phyloP scores from a whole-genome alignment of 345 rosid species.

The Melaleuca alternifolia region DNA sequence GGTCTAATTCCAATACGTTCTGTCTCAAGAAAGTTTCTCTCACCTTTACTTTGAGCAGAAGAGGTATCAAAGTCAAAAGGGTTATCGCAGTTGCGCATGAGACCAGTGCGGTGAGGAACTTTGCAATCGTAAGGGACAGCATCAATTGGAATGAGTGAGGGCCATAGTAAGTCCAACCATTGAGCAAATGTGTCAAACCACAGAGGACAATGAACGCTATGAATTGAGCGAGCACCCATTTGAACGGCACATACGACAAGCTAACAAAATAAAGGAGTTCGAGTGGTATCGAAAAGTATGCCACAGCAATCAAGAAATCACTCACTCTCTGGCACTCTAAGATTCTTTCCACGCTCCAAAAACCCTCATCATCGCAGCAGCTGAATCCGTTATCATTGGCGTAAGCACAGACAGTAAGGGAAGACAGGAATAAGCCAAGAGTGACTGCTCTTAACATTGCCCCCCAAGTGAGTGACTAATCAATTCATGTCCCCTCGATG shows the following conservation, averaged over 20 bases:
- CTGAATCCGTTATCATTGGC: slow-evolving; percentile 42
- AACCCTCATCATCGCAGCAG: slow-evolving; percentile 89
- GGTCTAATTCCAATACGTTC: slow-evolving; percentile 74
- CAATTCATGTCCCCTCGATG: not conserved
- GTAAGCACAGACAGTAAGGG: slow-evolving; percentile 27
- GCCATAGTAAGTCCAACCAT: slow-evolving; percentile 80
- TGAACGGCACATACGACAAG: slow-evolving; percentile 83
- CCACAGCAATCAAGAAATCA: slow-evolving; percentile 81
- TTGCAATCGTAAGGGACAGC: slow-evolving; percentile 68
- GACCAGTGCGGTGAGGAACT: slow-evolving; percentile 75
- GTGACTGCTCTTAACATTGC: slow-evolving; percentile 63
- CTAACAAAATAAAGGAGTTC: slow-evolving; percentile 91
- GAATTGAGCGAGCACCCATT: slow-evolving; percentile 90
- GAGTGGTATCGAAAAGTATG: slow-evolving; percentile 89
- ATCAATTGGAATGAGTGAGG: slow-evolving; percentile 82
- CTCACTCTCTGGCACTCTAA: slow-evolving; percentile 87
- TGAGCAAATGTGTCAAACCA: slow-evolving; percentile 85
- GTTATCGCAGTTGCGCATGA: slow-evolving; percentile 89
- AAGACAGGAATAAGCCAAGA: slow-evolving; percentile 28
- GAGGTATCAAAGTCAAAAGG: slow-evolving; percentile 78
- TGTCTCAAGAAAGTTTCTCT: slow-evolving; percentile 88
- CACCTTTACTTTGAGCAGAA: slow-evolving; percentile 77
- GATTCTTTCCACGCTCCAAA: slow-evolving; percentile 51
- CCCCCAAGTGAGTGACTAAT: not conserved
- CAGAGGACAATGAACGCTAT: slow-evolving; percentile 91